Percentiles rank a stretch among this genome's conserved stretches.
These are phyloP conservation scores for Clonostachys sp. DNA, from an alignment of 2,329 filamentous ascomycete genomes.

Conservation along the genomic window DNA sequence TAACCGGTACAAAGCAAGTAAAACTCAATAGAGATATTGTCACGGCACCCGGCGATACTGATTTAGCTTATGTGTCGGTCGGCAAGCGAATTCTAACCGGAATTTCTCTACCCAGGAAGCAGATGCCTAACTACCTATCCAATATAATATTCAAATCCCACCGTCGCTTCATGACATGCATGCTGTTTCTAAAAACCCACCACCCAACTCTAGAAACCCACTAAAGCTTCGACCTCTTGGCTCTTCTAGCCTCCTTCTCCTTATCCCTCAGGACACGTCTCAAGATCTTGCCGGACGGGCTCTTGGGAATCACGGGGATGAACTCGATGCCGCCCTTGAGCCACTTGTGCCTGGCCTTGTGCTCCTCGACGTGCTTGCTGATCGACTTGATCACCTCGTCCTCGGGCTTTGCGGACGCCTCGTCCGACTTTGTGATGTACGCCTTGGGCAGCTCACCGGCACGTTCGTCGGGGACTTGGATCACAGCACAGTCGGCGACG, in stretches of 20 bases:
- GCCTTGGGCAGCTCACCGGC: conserved; percentile 58
- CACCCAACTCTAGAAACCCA: no score
- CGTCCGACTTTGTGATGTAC: conserved; percentile 47
- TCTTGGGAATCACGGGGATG: conserved; percentile 64
- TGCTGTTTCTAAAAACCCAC: no score
- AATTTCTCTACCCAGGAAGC: no score
- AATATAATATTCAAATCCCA: no score
- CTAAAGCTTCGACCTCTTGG: conserved; percentile 62
- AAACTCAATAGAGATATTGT: no score
- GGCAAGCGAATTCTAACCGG: no score
- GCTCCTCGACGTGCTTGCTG: conserved; percentile 54
- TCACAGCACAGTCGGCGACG: conserved; percentile 70
- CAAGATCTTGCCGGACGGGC: conserved; percentile 67
- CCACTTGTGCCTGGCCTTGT: conserved; percentile 63
- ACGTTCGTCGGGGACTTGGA: conserved; percentile 54
- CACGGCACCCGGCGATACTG: no score
- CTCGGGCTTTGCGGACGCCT: conserved; percentile 43
- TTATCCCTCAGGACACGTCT: conserved; percentile 63
- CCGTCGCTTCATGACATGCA: no score
- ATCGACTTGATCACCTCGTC: conserved; percentile 43
- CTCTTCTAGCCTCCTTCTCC: conserved; percentile 61
- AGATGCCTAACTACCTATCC: no score
- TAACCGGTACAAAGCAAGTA: no score
- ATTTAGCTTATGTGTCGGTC: no score
- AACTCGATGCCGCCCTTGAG: conserved; percentile 58